Conservation (phyloP, 768 basidiomycete species). For the Pleurotus djamor region DNA sequence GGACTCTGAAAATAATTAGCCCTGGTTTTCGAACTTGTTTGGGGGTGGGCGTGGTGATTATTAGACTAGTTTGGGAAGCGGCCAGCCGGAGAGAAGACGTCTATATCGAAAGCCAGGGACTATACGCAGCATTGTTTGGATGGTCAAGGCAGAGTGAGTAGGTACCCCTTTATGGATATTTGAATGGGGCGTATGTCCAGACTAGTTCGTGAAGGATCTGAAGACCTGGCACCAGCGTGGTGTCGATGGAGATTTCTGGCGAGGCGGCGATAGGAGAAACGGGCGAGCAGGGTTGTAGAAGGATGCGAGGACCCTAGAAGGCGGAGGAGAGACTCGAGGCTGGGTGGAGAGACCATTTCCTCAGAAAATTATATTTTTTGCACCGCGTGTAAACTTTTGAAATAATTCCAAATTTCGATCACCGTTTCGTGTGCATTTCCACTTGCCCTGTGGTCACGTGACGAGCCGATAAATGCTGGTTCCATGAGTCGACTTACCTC, state of each 20-base stretch:
- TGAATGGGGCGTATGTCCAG: not conserved
- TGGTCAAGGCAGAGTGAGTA: too few relatives aligned
- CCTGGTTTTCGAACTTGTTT: not conserved
- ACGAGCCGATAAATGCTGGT: slow-evolving; percentile 5
- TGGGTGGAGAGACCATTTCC: too few relatives aligned
- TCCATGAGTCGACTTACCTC: slow-evolving; percentile 7
- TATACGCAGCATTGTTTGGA: too few relatives aligned
- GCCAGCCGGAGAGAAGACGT: not conserved
- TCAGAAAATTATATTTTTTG: not conserved
- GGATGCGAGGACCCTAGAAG: not conserved
- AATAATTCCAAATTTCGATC: not conserved
- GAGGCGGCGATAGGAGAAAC: not conserved
- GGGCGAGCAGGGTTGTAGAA: not conserved
- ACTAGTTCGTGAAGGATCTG: not conserved
- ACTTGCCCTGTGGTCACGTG: slow-evolving; percentile 3
- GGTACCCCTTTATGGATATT: not conserved
- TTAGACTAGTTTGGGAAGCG: not conserved
- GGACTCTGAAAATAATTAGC: slow-evolving; percentile 5
- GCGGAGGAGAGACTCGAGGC: not conserved
- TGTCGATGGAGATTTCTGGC: not conserved
- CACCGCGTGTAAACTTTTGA: slow-evolving; percentile 5
- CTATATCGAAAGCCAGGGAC: not conserved
- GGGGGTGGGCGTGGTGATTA: not conserved
- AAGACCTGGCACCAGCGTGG: too few relatives aligned
- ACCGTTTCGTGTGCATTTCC: not conserved